A percentile compares a stretch with the other conserved stretches of the same genome.
phyloP scores from a whole-genome alignment of 2,329 filamentous ascomycete species.

The Xylariales sp. region DNA sequence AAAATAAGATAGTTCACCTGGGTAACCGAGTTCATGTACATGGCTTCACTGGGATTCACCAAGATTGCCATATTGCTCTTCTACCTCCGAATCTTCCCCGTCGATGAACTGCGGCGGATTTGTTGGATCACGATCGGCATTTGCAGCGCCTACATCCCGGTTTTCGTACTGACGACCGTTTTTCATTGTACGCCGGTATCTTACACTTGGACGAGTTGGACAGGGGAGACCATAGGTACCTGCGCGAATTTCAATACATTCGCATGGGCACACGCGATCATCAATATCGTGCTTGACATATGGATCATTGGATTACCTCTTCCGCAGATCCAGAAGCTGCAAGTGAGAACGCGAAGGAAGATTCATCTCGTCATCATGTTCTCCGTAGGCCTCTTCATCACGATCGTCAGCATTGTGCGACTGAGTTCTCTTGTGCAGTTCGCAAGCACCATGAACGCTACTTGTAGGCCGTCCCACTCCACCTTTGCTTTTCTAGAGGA shows the following conservation, averaged over 20 bases:
- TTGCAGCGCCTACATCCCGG: constrained; percentile 33
- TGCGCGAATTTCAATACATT: constrained; percentile 47
- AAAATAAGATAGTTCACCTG: too few relatives aligned
- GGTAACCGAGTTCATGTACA: constrained; percentile 22
- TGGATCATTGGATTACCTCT: constrained; percentile 49
- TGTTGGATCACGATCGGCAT: constrained; percentile 39
- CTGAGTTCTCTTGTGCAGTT: constrained; percentile 29
- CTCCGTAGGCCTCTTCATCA: constrained; percentile 39
- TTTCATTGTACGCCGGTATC: constrained; percentile 49
- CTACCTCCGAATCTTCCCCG: constrained; percentile 51
- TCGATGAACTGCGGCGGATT: constrained; percentile 29
- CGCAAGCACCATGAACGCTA: constrained; percentile 14
- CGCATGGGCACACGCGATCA: constrained; percentile 46
- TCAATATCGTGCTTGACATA: constrained; percentile 48
- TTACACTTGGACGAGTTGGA: constrained; percentile 51
- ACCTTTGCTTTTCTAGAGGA: background rate
- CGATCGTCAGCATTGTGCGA: constrained; percentile 32
- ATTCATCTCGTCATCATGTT: constrained; percentile 47
- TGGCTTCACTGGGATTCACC: constrained; percentile 10
- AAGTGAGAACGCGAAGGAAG: constrained; percentile 44
- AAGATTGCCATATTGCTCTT: constrained; percentile 46
- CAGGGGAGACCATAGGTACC: constrained; percentile 37
- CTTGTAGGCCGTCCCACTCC: background rate
- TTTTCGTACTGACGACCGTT: constrained; percentile 37
- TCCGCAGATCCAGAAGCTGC: constrained; percentile 36